Percentiles rank a stretch among this genome's conserved stretches.
Conservation (phyloP, 2,329 filamentous ascomycete genomes). For the Diplocarpon rosae region DNA sequence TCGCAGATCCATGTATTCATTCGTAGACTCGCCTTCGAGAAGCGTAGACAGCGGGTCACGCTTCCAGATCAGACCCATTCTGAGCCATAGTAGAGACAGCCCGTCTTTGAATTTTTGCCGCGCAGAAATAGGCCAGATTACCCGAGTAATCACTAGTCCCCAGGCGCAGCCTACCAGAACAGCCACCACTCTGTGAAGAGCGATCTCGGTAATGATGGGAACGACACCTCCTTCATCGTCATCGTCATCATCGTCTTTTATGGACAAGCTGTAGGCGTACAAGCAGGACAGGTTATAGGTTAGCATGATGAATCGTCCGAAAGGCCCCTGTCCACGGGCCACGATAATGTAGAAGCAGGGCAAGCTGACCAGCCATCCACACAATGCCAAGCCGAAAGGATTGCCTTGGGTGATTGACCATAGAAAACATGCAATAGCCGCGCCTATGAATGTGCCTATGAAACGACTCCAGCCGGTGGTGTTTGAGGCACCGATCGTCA, state of each 20-base stretch:
- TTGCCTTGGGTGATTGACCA: slow-evolving; percentile 73
- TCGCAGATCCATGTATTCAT: slow-evolving; percentile 72
- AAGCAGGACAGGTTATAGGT: slow-evolving; percentile 93
- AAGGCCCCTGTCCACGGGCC: slow-evolving; percentile 70
- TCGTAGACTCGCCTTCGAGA: slow-evolving; percentile 41
- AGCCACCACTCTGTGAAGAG: slow-evolving; percentile 74
- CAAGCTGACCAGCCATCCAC: slow-evolving; percentile 72
- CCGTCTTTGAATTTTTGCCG: slow-evolving; percentile 82
- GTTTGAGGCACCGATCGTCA: slow-evolving; percentile 94
- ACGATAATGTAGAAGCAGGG: slow-evolving; percentile 87
- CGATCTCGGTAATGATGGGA: slow-evolving; percentile 80
- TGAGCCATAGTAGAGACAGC: slow-evolving; percentile 80
- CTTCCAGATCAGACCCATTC: slow-evolving; percentile 90
- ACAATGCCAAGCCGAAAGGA: slow-evolving; percentile 61
- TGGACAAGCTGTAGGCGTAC: slow-evolving; percentile 84
- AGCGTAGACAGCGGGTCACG: slow-evolving; percentile 75
- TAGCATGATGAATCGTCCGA: slow-evolving; percentile 86
- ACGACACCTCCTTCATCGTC: slow-evolving; percentile 80
- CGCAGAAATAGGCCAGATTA: slow-evolving; percentile 91
- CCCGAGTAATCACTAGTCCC: slow-evolving; percentile 79
- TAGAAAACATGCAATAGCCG: slow-evolving; percentile 58
- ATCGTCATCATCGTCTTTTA: slow-evolving; percentile 67
- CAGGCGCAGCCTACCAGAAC: slow-evolving; percentile 82
- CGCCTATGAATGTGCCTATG: slow-evolving; percentile 74
- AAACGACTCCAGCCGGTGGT: slow-evolving; percentile 84